Percentiles rank a stretch among this genome's conserved stretches.
Evolutionary conservation across 1,284 basidiomycete genomes (phyloP).

Genomic region (Entoloma clypeatum): DNA sequence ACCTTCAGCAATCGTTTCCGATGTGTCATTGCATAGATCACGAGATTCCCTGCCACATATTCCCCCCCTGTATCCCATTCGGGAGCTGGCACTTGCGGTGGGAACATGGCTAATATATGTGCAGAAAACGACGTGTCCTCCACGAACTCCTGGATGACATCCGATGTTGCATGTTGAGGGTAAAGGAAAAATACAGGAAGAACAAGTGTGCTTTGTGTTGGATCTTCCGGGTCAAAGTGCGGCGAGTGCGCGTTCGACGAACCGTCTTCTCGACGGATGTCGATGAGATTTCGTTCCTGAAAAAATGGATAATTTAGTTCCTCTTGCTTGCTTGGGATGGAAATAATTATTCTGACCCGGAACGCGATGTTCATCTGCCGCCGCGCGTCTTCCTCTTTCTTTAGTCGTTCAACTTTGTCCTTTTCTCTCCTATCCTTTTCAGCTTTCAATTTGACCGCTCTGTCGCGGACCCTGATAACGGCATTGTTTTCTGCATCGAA

Average conservation of each 20-base stretch:
- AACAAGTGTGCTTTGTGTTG: conserved; percentile 58
- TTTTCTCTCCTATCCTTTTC: conserved; percentile 48
- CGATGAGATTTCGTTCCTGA: conserved; percentile 65
- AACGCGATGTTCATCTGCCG: conserved; percentile 52
- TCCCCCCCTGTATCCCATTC: conserved; percentile 79
- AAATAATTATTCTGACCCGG: conserved; percentile 42
- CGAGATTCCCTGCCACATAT: conserved; percentile 66
- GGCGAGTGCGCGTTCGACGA: conserved; percentile 54
- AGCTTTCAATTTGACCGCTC: conserved; percentile 42
- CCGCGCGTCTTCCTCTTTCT: conserved; percentile 45
- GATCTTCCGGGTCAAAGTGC: conserved; percentile 60
- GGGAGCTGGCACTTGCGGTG: conserved; percentile 55
- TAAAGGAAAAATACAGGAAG: conserved; percentile 92
- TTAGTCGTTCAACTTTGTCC: conserved; percentile 45
- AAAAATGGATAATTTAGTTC: conserved; percentile 7
- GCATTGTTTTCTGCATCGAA: conserved; percentile 56
- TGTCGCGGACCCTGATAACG: conserved; percentile 45
- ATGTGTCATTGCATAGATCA: conserved; percentile 82
- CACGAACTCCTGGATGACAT: conserved; percentile 83
- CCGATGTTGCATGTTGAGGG: conserved; percentile 84
- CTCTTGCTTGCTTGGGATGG: neutral
- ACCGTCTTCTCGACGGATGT: conserved; percentile 55
- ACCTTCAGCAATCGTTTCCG: conserved; percentile 80
- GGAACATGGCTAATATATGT: conserved; percentile 84
- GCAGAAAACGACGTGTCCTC: conserved; percentile 82